Percentiles rank a stretch among this genome's conserved stretches.
Evolutionary conservation across 2,329 filamentous ascomycete genomes (phyloP).

Genomic region (Penicillium sp.): DNA sequence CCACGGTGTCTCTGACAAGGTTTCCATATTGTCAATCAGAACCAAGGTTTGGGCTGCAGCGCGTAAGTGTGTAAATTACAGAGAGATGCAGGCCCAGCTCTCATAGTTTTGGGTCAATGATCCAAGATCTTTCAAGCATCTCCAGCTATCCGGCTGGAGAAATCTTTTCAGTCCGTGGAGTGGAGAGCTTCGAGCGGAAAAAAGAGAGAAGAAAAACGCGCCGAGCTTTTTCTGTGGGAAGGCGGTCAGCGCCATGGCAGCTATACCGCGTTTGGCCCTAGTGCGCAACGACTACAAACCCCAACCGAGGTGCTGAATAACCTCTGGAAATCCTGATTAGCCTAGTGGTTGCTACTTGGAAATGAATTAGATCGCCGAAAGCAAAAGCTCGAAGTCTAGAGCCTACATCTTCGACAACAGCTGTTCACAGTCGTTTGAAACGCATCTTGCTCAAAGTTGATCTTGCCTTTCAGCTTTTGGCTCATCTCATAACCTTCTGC

Average conservation of each 20-base stretch:
- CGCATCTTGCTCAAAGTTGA: slow-evolving; percentile 13
- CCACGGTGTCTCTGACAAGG: slow-evolving; percentile 70
- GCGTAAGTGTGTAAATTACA: slow-evolving; percentile 20
- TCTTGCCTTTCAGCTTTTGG: slow-evolving; percentile 18
- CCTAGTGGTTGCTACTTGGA: background rate
- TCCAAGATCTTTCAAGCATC: slow-evolving; percentile 1
- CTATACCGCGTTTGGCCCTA: slow-evolving; percentile 7
- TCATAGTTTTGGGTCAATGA: slow-evolving; percentile 21
- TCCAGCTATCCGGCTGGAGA: slow-evolving; percentile 1
- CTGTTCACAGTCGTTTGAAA: background rate
- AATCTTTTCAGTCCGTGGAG: background rate
- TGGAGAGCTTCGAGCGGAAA: background rate
- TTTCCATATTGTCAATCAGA: slow-evolving; percentile 59
- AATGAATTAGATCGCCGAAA: too few relatives aligned
- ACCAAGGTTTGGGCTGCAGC: slow-evolving; percentile 17
- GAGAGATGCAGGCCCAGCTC: slow-evolving; percentile 17
- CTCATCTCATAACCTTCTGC: slow-evolving; percentile 22
- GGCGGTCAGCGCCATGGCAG: slow-evolving; percentile 10
- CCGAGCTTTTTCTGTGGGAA: slow-evolving; percentile 14
- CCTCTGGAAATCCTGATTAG: background rate
- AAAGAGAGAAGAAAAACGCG: slow-evolving; percentile 7
- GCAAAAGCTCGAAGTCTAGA: too few relatives aligned
- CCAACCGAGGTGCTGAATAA: background rate
- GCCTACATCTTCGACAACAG: background rate
- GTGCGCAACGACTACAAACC: background rate